These are phyloP conservation scores for Diaporthe nobilis DNA, from an alignment of 2,329 filamentous ascomycete species.

Conservation along the genomic window DNA sequence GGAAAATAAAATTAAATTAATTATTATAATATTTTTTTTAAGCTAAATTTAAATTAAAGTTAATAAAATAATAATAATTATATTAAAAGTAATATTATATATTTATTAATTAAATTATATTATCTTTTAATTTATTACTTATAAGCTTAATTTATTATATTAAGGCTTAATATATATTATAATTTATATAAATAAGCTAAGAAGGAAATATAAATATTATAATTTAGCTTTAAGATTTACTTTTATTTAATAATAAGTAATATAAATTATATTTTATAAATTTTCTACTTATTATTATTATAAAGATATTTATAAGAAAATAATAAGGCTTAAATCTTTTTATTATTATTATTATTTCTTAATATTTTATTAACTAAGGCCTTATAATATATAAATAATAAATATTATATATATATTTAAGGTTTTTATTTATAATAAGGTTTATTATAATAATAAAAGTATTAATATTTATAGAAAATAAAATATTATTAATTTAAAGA, in stretches of 20 bases:
- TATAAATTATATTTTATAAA: background rate
- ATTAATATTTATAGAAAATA: background rate
- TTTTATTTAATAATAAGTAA: background rate
- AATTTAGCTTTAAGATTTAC: background rate
- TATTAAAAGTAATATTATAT: too few species aligned
- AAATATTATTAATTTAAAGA: background rate
- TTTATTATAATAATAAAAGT: background rate
- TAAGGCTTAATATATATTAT: background rate
- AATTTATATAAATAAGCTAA: background rate
- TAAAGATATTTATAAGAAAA: background rate
- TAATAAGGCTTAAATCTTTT: background rate
- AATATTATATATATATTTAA: background rate
- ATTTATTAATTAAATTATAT: too few species aligned
- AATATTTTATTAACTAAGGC: background rate
- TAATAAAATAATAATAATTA: too few species aligned
- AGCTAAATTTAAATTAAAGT: background rate
- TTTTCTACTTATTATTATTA: background rate
- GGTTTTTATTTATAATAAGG: background rate
- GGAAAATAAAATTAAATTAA: background rate
- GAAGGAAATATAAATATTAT: background rate
- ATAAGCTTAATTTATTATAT: background rate
- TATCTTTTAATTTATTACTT: background rate
- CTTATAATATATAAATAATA: background rate
- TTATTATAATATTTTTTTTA: background rate
- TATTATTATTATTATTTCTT: background rate